Conservation (phyloP, 148 eudicot species). For the Cornus controversa region DNA sequence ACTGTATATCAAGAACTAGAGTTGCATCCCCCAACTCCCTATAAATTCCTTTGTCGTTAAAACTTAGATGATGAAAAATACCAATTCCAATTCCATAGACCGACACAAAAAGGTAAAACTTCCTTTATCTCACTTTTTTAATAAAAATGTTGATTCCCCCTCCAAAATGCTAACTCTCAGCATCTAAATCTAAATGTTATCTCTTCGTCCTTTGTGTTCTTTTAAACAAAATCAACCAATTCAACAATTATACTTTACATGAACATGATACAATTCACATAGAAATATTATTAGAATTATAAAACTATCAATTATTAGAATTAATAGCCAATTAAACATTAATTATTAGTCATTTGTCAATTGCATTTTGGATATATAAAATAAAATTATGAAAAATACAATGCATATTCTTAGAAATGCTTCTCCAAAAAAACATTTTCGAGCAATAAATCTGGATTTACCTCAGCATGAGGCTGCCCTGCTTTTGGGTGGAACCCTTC, state of each 20-base stretch:
- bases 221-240: slow-evolving; percentile 1
- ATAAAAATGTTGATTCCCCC: background rate
- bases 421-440: background rate
- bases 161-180: background rate
- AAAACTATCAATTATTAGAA: too few relatives aligned
- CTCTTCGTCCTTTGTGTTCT: background rate
- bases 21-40: too few relatives aligned
- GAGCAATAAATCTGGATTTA: slow-evolving; percentile 12
- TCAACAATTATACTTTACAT: background rate
- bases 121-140: too few relatives aligned
- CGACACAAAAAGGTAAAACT: background rate
- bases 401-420: background rate
- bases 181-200: background rate
- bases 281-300: too few relatives aligned
- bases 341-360: too few relatives aligned
- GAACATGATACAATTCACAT: background rate
- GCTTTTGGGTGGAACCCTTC: slow-evolving; percentile 99
- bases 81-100: background rate
- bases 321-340: too few relatives aligned
- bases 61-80: background rate
- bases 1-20: background rate
- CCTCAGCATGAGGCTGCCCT: slow-evolving; percentile 99
- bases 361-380: background rate
- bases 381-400: background rate
- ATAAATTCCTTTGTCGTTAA: background rate